phyloP scores from a whole-genome alignment of 2,329 filamentous ascomycete genomes.

The Epichloe festucae region DNA sequence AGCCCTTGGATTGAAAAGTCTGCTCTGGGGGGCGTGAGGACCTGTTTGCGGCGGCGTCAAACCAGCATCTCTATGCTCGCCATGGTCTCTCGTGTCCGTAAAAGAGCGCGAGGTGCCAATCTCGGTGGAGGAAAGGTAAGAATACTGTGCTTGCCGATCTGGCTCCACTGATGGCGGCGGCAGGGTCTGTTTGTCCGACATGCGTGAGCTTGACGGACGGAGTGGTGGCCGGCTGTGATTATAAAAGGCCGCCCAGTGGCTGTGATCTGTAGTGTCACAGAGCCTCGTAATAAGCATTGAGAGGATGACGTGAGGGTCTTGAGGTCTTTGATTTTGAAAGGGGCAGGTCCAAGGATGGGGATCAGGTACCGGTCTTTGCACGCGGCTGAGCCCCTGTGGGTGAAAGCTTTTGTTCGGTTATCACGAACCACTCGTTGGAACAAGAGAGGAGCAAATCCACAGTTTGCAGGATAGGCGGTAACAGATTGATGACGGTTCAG shows the following conservation, averaged over 20 bases:
- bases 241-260: slow-evolving; percentile 41
- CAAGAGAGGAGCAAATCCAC: neutral
- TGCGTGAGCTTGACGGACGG: slow-evolving; percentile 36
- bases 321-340: neutral
- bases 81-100: slow-evolving; percentile 16
- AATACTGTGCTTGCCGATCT: slow-evolving; percentile 44
- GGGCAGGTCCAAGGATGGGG: neutral
- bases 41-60: neutral
- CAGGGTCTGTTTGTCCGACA: slow-evolving; percentile 43
- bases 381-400: neutral
- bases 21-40: neutral
- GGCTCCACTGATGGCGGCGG: slow-evolving; percentile 39
- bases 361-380: neutral
- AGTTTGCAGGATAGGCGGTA: neutral
- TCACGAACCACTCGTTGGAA: neutral
- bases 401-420: neutral
- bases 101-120: slow-evolving; percentile 30
- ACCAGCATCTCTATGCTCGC: neutral
- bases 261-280: slow-evolving; percentile 29
- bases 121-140: slow-evolving; percentile 33
- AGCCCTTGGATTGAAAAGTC: neutral
- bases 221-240: slow-evolving; percentile 36
- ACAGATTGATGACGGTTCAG: neutral
- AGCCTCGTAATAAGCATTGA: slow-evolving; percentile 7
- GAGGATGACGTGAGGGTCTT: neutral